Percentiles rank a stretch among this genome's conserved stretches.
These are phyloP conservation scores for Tubosaeta brunneosetosa DNA, from an alignment of 768 basidiomycete genomes.

Conservation along the genomic window DNA sequence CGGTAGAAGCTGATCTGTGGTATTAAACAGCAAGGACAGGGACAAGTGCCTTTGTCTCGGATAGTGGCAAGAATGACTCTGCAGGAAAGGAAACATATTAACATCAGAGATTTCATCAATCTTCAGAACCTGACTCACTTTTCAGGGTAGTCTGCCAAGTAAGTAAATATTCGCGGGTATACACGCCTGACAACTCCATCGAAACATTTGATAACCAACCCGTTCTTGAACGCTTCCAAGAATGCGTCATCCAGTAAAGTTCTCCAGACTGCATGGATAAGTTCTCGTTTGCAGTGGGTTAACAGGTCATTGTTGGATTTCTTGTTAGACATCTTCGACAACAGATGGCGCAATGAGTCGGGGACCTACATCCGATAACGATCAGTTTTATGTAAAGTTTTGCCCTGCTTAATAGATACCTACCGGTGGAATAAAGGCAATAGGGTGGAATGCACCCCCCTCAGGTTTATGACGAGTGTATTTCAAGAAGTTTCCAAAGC, in stretches of 20 bases:
- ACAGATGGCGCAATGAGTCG: no score
- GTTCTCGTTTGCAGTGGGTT: neutral
- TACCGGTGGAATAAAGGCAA: conserved; percentile 21
- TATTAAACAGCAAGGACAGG: no score
- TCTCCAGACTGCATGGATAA: conserved; percentile 1
- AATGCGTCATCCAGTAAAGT: conserved; percentile 3
- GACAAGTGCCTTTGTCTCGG: no score
- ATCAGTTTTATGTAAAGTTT: no score
- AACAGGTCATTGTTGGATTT: neutral
- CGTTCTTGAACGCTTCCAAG: neutral
- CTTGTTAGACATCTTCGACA: no score
- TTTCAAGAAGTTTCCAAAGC: no score
- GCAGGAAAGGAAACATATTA: no score
- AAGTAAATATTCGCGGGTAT: neutral
- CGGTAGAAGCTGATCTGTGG: neutral
- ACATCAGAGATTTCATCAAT: no score
- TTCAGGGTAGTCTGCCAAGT: neutral
- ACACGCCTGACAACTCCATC: neutral
- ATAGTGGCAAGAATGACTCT: no score
- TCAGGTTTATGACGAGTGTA: no score
- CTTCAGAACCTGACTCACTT: no score
- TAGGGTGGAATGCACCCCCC: conserved; percentile 17
- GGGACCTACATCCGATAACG: no score
- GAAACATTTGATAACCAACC: neutral
- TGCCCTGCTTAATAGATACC: neutral